Conservation (phyloP, 1,139 yeast genomes). For the Yamadazyma dendronema region DNA sequence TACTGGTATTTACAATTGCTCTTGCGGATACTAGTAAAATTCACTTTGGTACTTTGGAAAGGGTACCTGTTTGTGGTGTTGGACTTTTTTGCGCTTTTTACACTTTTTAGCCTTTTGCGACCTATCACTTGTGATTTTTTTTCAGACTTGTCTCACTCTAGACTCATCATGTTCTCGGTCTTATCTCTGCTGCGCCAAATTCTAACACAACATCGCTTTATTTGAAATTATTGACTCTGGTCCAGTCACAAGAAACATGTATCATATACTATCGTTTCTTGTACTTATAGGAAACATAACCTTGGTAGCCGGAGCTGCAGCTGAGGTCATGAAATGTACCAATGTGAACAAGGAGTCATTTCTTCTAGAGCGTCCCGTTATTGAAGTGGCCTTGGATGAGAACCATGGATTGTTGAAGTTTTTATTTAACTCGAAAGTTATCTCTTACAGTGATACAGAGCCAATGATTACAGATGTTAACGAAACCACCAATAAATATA, state of each 20-base stretch:
- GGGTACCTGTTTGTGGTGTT: no score
- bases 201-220: no score
- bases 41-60: no score
- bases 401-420: constrained; percentile 33
- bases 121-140: no score
- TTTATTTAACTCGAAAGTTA: constrained; percentile 37
- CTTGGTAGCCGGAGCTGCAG: constrained; percentile 16
- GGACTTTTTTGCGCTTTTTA: no score
- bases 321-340: constrained; percentile 8
- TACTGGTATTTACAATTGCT: no score
- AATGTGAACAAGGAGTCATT: neutral
- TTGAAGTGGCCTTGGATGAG: constrained; percentile 43
- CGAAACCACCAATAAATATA: constrained; percentile 40
- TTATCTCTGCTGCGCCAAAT: neutral
- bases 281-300: neutral
- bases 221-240: no score
- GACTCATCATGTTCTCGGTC: neutral
- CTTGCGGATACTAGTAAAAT: no score
- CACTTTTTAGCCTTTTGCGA: no score
- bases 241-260: no score
- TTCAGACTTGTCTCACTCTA: no score
- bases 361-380: constrained; percentile 30
- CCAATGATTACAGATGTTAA: constrained; percentile 42
- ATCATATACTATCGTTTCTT: neutral
- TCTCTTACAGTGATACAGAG: no score